Evolutionary conservation across 257 asterid species (phyloP).

Genomic region (Schizonepeta tenuifolia): DNA sequence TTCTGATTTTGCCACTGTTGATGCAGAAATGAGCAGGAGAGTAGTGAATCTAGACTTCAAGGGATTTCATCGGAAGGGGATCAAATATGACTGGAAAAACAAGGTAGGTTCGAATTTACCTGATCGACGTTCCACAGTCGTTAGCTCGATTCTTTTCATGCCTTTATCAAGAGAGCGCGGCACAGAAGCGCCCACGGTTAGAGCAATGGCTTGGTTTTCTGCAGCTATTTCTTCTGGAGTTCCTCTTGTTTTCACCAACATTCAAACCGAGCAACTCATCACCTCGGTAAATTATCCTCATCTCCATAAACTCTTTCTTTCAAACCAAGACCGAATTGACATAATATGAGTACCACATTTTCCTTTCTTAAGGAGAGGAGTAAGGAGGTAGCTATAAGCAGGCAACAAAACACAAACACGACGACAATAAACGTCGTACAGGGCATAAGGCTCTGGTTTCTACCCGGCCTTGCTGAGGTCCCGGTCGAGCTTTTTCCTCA

Average conservation of each 20-base stretch:
- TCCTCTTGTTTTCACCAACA: conserved; percentile 51
- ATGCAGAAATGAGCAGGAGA: conserved; percentile 57
- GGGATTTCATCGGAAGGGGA: conserved; percentile 45
- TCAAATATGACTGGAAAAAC: conserved; percentile 53
- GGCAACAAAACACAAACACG: conserved; percentile 35
- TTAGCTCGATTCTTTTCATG: conserved; percentile 55
- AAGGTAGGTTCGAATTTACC: conserved; percentile 52
- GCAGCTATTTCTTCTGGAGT: conserved; percentile 59
- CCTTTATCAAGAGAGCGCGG: conserved; percentile 45
- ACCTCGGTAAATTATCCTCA: conserved; percentile 32
- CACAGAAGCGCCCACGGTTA: conserved; percentile 41
- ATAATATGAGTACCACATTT: too few relatives aligned
- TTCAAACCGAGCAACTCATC: conserved; percentile 57
- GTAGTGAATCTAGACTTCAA: conserved; percentile 46
- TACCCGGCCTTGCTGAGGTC: conserved; percentile 52
- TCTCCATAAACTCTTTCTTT: too few relatives aligned
- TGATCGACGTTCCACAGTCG: conserved; percentile 44
- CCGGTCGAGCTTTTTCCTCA: conserved; percentile 40
- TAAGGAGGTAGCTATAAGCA: conserved; percentile 41
- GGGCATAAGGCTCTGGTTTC: conserved; percentile 56
- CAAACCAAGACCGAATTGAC: too few relatives aligned
- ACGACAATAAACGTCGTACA: conserved; percentile 33
- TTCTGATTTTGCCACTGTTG: too few relatives aligned
- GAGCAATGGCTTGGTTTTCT: conserved; percentile 68
- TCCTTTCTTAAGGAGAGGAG: conserved; percentile 34